Evolutionary conservation across 805 yeast species (phyloP), one percentile per base, ranked within the genome.

Genomic region (Starmerella bombi): DNA sequence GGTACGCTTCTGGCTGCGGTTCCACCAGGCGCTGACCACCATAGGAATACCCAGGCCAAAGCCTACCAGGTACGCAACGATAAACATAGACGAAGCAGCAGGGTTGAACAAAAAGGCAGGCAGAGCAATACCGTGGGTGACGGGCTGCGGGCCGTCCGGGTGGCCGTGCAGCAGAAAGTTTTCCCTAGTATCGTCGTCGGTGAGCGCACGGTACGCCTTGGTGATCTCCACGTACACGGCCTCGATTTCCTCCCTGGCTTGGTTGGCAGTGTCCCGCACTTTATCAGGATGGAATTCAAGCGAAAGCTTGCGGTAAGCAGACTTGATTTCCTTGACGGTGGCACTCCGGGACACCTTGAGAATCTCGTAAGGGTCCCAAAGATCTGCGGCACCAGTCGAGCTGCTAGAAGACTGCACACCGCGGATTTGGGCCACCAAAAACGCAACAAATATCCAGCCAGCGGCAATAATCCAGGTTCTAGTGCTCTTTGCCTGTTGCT

Each of bases 111-210:
- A 68, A 62, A 82, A 84, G 57, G 80, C 77, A 25, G 99, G 99
- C 50, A 91, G 64, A 0, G 97, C 99, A 59, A 91, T 85, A 46
- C 98, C 98, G 58, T 84, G 95, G 17, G 79, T 65, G 16, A 79
- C 70, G 21, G 82, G 82, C 60, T 83, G 94, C 32, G 93, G 94
- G 32, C 98, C 98, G 64, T 91, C 99, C 4, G 99, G 99, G 58
- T 93, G 94, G 37, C 99, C 99, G 55, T 79, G 91, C 52, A 74
- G 77, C 53, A 78, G 65, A 59, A 72, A 85, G 58, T 91, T 91
- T 51, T 81, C 82, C 53, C 75, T 80, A 3, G 82, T 75, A 9
- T 67, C 70, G 51, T 83, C 95, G 61, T 91, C 97, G 12, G 98
- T 93, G 49, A 91, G 71, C 2, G 98, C 83, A 61, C 85, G 81